Percentiles rank a stretch among this genome's conserved stretches.
phyloP scores from a whole-genome alignment of 441 rosid genomes.

The Jatropha multifida region DNA sequence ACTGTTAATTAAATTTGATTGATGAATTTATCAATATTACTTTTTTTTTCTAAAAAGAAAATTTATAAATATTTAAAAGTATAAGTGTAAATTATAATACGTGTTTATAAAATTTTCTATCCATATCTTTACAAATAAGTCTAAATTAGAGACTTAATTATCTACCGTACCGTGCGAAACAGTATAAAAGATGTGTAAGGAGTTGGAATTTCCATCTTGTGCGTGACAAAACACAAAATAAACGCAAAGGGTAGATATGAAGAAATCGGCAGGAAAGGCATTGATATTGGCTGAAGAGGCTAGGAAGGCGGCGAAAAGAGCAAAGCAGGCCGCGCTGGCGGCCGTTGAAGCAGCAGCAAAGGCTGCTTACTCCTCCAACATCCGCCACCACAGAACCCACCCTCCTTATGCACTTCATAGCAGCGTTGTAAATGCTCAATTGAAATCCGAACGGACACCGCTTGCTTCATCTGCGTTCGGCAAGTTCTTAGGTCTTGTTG shows the following conservation, averaged over 20 bases:
- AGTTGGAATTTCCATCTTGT: no score
- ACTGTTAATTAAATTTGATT: no score
- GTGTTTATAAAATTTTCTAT: no score
- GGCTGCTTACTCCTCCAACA: neutral
- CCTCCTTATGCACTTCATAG: slow-evolving; percentile 21
- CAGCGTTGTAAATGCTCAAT: slow-evolving; percentile 19
- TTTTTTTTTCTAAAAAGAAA: no score
- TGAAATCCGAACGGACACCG: slow-evolving; percentile 28
- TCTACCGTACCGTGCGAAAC: no score
- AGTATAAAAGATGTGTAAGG: no score
- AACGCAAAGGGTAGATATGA: neutral
- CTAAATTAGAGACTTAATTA: no score
- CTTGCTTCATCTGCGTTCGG: slow-evolving; percentile 40
- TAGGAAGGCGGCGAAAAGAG: neutral
- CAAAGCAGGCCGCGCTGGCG: neutral
- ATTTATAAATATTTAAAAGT: no score
- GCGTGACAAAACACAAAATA: no score
- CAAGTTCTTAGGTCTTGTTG: slow-evolving; percentile 41
- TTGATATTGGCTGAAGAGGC: neutral
- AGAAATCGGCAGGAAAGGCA: neutral
- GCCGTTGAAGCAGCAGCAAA: neutral
- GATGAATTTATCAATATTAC: no score
- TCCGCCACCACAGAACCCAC: neutral
- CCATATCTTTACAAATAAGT: no score
- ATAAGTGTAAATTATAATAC: no score